phyloP scores from a whole-genome alignment of 1,284 basidiomycete genomes.

The Ustilago trichophora region DNA sequence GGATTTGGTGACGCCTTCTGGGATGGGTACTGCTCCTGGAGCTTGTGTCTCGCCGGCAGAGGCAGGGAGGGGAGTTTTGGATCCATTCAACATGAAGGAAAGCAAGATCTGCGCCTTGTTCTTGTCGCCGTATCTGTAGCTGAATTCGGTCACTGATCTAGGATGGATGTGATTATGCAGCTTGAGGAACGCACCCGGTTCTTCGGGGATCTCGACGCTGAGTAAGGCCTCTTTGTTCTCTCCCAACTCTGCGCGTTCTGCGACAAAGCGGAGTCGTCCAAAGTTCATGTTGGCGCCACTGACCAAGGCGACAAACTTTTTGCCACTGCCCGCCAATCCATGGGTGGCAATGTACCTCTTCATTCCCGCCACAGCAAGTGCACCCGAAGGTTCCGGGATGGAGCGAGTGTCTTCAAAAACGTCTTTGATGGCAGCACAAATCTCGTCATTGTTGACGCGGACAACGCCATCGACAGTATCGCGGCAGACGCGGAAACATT shows the following conservation, averaged over 20 bases:
- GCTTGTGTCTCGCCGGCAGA: conserved; percentile 11
- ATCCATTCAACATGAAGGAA: conserved; percentile 79
- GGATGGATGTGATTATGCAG: conserved; percentile 89
- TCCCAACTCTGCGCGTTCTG: conserved; percentile 95
- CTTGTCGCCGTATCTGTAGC: conserved; percentile 77
- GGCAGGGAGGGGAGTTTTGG: conserved; percentile 6
- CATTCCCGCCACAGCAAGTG: conserved; percentile 87
- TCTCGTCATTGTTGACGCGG: conserved; percentile 90
- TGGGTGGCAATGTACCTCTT: conserved; percentile 88
- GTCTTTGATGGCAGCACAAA: conserved; percentile 98
- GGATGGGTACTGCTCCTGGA: conserved; percentile 19
- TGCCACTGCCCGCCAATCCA: conserved; percentile 80
- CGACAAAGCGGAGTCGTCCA: conserved; percentile 91
- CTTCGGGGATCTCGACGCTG: conserved; percentile 91
- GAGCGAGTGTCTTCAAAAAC: conserved; percentile 78
- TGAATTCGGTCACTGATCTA: conserved; percentile 93
- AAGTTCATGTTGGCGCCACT: conserved; percentile 99
- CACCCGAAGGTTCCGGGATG: conserved; percentile 92
- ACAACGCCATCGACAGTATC: conserved; percentile 85
- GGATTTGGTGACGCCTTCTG: conserved; percentile 1
- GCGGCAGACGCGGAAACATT: conserved; percentile 91
- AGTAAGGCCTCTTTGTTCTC: conserved; percentile 93
- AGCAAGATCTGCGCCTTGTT: conserved; percentile 82
- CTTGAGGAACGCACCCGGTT: conserved; percentile 87
- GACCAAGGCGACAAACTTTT: conserved; percentile 88